Percentiles rank a stretch among this genome's conserved stretches.
Conservation (phyloP, 169 alveolate genomes). For the Babesia bovis region DNA sequence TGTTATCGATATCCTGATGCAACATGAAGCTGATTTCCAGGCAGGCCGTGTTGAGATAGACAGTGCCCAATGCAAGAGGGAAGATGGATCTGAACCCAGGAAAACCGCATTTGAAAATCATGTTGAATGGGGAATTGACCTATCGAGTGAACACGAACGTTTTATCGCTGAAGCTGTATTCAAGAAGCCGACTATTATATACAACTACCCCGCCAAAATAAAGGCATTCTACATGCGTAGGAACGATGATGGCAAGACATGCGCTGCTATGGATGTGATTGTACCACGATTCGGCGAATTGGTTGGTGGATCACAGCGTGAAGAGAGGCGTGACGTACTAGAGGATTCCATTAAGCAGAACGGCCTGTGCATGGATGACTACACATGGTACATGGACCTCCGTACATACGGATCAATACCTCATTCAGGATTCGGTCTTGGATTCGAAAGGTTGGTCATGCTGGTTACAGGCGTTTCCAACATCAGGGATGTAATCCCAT, state of each 20-base stretch:
- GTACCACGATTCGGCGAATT: conserved; percentile 97
- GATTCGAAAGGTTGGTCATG: conserved; percentile 97
- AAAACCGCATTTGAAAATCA: conserved; percentile 66
- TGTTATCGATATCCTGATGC: conserved; percentile 87
- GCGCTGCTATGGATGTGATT: conserved; percentile 96
- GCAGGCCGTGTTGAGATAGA: conserved; percentile 60
- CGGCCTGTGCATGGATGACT: conserved; percentile 79
- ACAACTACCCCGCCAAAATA: conserved; percentile 97
- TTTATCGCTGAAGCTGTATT: conserved; percentile 92
- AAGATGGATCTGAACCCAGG: conserved; percentile 44
- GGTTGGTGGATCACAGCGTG: conserved; percentile 98
- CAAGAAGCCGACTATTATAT: conserved; percentile 95
- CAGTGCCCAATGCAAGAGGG: conserved; percentile 50
- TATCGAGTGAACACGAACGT: conserved; percentile 96
- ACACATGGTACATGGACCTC: conserved; percentile 91
- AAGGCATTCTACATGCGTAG: conserved; percentile 94
- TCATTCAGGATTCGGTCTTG: conserved; percentile 99
- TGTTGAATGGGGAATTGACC: conserved; percentile 95
- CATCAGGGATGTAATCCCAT: conserved; percentile 98
- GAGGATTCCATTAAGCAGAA: conserved; percentile 87
- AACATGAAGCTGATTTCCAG: conserved; percentile 67
- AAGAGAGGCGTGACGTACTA: conserved; percentile 92
- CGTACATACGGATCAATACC: conserved; percentile 97
- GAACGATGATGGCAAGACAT: conserved; percentile 93
- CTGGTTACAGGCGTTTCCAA: conserved; percentile 98